phyloP scores from a whole-genome alignment of 2,329 filamentous ascomycete genomes.

The Emydomyces testavorans region DNA sequence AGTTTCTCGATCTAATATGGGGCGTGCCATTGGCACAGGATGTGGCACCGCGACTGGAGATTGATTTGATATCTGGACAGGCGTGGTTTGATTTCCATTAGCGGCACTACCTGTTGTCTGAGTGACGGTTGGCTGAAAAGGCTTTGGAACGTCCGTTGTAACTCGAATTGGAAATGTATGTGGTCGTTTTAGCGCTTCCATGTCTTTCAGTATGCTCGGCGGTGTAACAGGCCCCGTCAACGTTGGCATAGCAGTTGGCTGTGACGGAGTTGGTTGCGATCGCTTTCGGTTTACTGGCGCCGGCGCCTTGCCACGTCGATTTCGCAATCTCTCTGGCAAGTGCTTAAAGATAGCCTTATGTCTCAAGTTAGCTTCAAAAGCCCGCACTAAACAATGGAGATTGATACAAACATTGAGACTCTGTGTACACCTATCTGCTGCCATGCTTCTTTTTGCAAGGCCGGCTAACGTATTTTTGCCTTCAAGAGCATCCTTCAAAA shows the following conservation, averaged over 20 bases:
- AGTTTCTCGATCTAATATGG: constrained; percentile 10
- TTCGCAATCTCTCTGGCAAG: constrained; percentile 60
- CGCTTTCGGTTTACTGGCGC: constrained; percentile 40
- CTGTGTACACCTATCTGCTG: constrained; percentile 72
- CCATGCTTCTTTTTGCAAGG: constrained; percentile 72
- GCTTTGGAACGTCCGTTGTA: constrained; percentile 17
- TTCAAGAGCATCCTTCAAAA: constrained; percentile 72
- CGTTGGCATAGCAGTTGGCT: constrained; percentile 8
- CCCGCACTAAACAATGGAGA: not conserved
- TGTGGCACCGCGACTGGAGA: constrained; percentile 8
- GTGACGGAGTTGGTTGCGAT: constrained; percentile 17
- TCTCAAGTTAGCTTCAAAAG: constrained; percentile 12
- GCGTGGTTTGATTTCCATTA: constrained; percentile 21
- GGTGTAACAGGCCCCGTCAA: constrained; percentile 16
- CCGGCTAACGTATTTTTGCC: constrained; percentile 72
- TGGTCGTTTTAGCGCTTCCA: constrained; percentile 25
- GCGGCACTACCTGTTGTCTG: constrained; percentile 23
- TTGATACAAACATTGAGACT: constrained; percentile 56
- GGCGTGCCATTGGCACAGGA: constrained; percentile 5
- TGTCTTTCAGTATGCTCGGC: constrained; percentile 17
- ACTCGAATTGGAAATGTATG: constrained; percentile 33
- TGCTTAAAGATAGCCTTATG: constrained; percentile 67
- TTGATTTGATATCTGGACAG: constrained; percentile 1
- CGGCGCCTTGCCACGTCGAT: constrained; percentile 38
- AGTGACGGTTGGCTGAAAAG: constrained; percentile 17